Evolutionary conservation across 2,329 filamentous ascomycete species (phyloP), one percentile per base, ranked within the genome.

Genomic region (Epichloe scottii): DNA sequence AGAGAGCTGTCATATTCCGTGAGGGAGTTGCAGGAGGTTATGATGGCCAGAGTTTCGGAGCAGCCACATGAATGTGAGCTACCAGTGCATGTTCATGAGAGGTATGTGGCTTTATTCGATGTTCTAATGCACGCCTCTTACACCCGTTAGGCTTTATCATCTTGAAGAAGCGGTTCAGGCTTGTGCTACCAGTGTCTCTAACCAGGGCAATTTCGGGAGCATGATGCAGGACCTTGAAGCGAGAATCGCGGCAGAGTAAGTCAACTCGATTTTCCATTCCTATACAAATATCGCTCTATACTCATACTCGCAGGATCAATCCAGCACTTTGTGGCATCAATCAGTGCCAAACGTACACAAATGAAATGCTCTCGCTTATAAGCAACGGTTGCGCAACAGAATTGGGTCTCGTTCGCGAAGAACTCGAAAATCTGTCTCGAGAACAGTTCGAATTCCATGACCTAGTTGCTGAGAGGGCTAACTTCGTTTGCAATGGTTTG

Each of bases 381-480:
- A 39, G 46, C 43, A 46, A 46, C 19, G 49, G 39, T 17, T 54
- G 52, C 23, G 40, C 42, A 14, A 40, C 46, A 17, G 49, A 54
- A 47, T 30, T 54, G 11, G 34, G 42, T 5, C 14, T 33, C 11
- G 41, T 54, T 26, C 41, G 46, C 14, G 39, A 15, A 30, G 23
- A 38, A 19, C 26, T 54, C 23, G 50, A 43, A 15, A 48, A 48
- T 7, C 49, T 57, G n/a, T 51, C 37, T 10, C 49, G 55, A 38
- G 56, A 53, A 26, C 52, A 54, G 14, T 3, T 41, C 11, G 35
- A 37, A 44, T 46, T 54, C 14, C 14, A 51, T 38, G 46, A 41
- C n/a, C 41, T 57, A 15, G 51, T 43, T 43, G 10, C 40, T 57
- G 33, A 40, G 30, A 43, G 5, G 15, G 14, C 26, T 12, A n/a